These are phyloP conservation scores for Cucurbita ficifolia DNA, from an alignment of 306 rosid genomes.

Conservation along the genomic window DNA sequence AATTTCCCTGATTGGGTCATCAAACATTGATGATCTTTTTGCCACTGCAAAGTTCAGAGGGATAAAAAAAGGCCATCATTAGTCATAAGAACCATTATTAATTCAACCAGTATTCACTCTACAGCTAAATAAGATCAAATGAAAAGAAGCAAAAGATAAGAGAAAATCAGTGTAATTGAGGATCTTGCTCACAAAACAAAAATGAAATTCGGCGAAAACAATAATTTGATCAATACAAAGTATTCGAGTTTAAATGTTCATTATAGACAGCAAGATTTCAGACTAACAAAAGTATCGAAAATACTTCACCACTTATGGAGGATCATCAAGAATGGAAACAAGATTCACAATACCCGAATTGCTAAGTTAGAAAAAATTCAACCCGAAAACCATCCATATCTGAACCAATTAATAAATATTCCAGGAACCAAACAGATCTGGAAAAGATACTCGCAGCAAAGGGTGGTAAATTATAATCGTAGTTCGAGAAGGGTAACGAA, in stretches of 20 bases:
- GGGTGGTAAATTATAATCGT: neutral
- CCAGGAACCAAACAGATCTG: too few species aligned
- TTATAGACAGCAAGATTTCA: neutral
- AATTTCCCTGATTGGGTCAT: slow-evolving; percentile 68
- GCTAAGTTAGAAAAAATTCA: neutral
- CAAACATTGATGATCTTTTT: slow-evolving; percentile 75
- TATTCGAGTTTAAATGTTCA: neutral
- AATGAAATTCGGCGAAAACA: neutral
- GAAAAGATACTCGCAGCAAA: neutral
- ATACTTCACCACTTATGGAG: neutral
- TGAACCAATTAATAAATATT: neutral
- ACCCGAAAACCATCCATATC: neutral
- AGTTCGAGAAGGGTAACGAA: neutral
- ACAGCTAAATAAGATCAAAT: neutral
- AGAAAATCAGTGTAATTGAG: neutral
- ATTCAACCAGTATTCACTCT: neutral
- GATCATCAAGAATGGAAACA: neutral
- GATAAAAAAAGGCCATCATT: neutral
- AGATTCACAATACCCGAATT: neutral
- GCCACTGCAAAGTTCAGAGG: slow-evolving; percentile 43
- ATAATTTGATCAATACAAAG: neutral
- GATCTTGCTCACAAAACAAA: neutral
- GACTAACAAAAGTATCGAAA: neutral
- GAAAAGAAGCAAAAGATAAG: neutral
- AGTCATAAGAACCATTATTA: neutral